Base-by-base conservation (phyloP, 177 flowering plant genomes). In the Vitis hybrid region DNA sequence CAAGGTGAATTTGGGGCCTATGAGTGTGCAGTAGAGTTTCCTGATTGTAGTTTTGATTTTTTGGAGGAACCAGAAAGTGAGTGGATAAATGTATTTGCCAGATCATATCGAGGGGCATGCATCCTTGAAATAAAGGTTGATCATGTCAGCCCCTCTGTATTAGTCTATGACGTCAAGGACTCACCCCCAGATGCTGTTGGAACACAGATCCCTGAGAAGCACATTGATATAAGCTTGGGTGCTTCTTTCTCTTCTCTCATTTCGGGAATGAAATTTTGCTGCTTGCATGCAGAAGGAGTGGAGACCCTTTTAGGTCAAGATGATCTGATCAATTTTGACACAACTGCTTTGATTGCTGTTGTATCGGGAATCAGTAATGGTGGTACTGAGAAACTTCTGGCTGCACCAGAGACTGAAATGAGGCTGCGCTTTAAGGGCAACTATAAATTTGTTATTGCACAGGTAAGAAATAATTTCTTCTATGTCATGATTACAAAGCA, bases 361-460 rank as follows among this genome's bases (percentile, higher is more conserved):
- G 90, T 89, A 5, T 93, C 98, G 0, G 99, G 98, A 51, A 89
- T 93, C 61, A 93, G 97, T 76, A 95, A 93, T 78, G 93, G 95
- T 67, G 77, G 85, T 66, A 64, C 90, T 1, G 80, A 80, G 34
- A 82, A 79, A 63, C 82, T 93, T 59, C 74, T 91, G 74, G 77
- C 79, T 48, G 73, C 82, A 11, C 77, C 94, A 13, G 92, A 86
- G 75, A 73, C 31, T 78, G 87, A 89, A 56, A 39, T 93, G 81
- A 87, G 81, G 76, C 74, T 65, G 65, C 84, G 85, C 56, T 95
- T 91, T 71, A 91, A 91, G 83, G 84, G 88, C 67, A 95, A 95
- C 76, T 72, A 45, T 53, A 85, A 88, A 26, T 95, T 95, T 79
- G 92, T 95, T 50, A 83, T 91, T 79, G 87, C 87, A 22, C 99